phyloP scores from a whole-genome alignment of 495 filamentous ascomycete genomes.

The Tuber borchii region DNA sequence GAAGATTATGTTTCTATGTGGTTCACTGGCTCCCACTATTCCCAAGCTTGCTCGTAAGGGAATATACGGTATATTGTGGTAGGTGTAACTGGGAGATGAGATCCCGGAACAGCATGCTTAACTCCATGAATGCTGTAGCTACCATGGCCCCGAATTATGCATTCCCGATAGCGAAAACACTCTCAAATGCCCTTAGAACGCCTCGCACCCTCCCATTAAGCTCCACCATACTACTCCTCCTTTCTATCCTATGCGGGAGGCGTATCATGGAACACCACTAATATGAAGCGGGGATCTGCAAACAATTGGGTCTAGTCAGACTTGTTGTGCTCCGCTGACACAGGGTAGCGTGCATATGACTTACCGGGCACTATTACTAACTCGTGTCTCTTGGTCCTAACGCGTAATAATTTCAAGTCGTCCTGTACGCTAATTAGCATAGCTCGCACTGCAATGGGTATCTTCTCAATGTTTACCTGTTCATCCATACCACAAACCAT shows the following conservation, averaged over 20 bases:
- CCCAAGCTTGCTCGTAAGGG: not conserved
- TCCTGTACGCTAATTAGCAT: constrained; percentile 19
- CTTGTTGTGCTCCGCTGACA: not conserved
- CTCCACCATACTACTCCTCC: not conserved
- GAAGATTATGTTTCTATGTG: not conserved
- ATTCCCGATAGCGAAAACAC: constrained; percentile 11
- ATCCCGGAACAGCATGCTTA: not conserved
- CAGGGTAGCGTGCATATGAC: not conserved
- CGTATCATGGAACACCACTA: constrained; percentile 42
- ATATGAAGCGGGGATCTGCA: constrained; percentile 36
- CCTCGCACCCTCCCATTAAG: constrained; percentile 18
- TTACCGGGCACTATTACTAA: constrained; percentile 54
- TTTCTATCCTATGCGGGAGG: constrained; percentile 22
- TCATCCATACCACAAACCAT: constrained; percentile 40
- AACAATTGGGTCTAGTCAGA: not conserved
- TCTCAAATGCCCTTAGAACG: constrained; percentile 24
- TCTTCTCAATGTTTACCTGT: constrained; percentile 14
- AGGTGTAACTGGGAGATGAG: not conserved
- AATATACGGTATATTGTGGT: not conserved
- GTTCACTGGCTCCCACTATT: not conserved
- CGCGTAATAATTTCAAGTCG: constrained; percentile 35
- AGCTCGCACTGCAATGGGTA: not conserved
- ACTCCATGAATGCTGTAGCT: not conserved
- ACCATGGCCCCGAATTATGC: not conserved
- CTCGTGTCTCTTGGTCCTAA: constrained; percentile 51